These are phyloP conservation scores for Rosa rugosa DNA, from an alignment of 306 rosid species.

Conservation along the genomic window DNA sequence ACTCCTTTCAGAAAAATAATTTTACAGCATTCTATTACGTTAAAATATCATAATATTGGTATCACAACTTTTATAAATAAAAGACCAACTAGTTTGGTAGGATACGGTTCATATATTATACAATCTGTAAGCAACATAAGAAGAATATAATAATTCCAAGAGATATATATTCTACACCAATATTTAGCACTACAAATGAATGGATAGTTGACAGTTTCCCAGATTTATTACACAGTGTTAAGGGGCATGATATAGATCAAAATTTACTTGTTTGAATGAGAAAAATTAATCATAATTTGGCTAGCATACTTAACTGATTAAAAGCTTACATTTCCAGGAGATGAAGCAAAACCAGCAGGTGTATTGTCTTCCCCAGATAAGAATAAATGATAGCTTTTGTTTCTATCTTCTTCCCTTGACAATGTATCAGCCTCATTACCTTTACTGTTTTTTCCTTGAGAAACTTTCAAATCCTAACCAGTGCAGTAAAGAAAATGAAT, in stretches of 20 bases:
- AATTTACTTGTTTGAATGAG: not conserved
- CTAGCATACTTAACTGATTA: not conserved
- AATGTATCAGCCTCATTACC: constrained; percentile 32
- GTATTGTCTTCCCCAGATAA: constrained; percentile 68
- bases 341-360: constrained; percentile 40
- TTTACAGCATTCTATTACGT: not conserved
- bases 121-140: not conserved
- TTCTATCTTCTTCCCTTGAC: constrained; percentile 52
- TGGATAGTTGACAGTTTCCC: not conserved
- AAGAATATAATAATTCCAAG: not conserved
- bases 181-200: not conserved
- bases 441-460: constrained; percentile 24
- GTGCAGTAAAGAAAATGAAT: constrained; percentile 23
- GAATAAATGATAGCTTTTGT: constrained; percentile 55
- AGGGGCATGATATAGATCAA: not conserved
- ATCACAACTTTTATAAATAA: not conserved
- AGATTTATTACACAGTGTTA: not conserved
- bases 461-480: constrained; percentile 44
- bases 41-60: not conserved
- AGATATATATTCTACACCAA: not conserved
- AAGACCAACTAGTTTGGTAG: not conserved
- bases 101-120: not conserved
- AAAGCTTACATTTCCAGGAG: constrained; percentile 68
- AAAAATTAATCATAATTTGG: not conserved
- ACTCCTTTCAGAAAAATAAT: not conserved